A percentile compares a stretch with the other conserved stretches of the same genome.
These are phyloP conservation scores for Vitis hybrid DNA, from an alignment of 177 flowering plant genomes.

Conservation along the genomic window DNA sequence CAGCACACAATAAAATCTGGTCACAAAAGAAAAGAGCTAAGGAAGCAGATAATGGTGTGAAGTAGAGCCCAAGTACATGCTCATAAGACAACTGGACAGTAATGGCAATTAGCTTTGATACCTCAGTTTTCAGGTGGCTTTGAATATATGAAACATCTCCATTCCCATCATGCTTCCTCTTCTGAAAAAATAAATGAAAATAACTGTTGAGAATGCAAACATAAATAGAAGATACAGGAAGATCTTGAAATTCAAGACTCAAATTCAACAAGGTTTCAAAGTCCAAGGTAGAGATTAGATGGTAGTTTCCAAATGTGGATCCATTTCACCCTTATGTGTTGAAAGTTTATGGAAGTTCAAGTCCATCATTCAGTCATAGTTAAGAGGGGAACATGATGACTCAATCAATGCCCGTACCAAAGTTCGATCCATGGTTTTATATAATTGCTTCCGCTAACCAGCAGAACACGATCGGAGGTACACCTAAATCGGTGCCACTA, in stretches of 20 bases:
- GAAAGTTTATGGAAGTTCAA: not conserved
- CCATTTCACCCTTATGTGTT: not conserved
- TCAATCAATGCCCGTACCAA: no score
- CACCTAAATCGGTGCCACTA: no score
- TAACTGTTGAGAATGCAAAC: no score
- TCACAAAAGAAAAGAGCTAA: no score
- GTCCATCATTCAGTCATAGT: not conserved
- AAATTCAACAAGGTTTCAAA: no score
- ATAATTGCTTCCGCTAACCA: no score
- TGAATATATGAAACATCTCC: conserved; percentile 43
- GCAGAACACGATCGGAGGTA: no score
- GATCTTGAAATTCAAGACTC: no score
- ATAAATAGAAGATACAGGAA: not conserved
- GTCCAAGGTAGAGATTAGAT: no score
- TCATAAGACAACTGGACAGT: not conserved
- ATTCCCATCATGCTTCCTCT: conserved; percentile 61
- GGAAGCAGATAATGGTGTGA: no score
- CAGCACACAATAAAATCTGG: no score
- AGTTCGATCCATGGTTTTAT: no score
- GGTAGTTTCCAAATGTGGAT: not conserved
- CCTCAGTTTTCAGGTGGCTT: conserved; percentile 65
- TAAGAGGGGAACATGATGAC: not conserved
- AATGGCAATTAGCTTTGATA: conserved; percentile 14
- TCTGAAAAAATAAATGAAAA: conserved; percentile 32
- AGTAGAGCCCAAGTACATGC: not conserved